Evolutionary conservation across 495 filamentous ascomycete genomes (phyloP).

Genomic region (Trichoderma reesei): DNA sequence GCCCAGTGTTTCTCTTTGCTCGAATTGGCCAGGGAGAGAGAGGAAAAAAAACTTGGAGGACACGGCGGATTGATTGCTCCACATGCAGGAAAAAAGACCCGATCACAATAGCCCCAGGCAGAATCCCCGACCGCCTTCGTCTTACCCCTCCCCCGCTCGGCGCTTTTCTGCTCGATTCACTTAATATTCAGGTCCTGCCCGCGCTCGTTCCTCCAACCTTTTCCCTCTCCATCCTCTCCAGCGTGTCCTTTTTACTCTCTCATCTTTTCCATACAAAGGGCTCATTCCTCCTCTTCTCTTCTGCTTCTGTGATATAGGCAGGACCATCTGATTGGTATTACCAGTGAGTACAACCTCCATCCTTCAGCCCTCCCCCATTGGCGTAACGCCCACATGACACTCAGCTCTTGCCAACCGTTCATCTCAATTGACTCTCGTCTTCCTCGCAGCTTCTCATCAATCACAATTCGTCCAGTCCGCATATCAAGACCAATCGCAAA

Average conservation of each 20-base stretch:
- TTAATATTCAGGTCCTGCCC: not conserved
- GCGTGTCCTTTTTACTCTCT: not conserved
- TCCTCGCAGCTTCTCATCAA: not conserved
- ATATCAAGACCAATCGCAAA: conserved; percentile 26
- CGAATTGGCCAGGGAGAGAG: too few species aligned
- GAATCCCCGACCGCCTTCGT: not conserved
- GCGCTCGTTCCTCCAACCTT: not conserved
- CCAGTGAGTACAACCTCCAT: not conserved
- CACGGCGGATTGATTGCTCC: not conserved
- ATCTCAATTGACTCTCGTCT: not conserved
- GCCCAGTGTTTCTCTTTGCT: too few species aligned
- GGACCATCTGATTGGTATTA: not conserved
- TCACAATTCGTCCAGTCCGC: not conserved
- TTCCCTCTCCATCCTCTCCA: not conserved
- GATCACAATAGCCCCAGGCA: not conserved
- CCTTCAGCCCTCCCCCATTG: not conserved
- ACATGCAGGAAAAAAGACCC: not conserved
- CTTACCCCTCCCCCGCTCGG: conserved; percentile 7
- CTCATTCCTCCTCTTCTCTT: not conserved
- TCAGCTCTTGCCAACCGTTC: too few species aligned
- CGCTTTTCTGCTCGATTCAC: not conserved
- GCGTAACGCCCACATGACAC: too few species aligned
- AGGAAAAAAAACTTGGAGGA: not conserved
- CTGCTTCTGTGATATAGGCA: not conserved
- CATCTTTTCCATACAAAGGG: not conserved